These are phyloP conservation scores for Botryosphaeria dothidea DNA, from an alignment of 2,329 filamentous ascomycete species.

Conservation along the genomic window DNA sequence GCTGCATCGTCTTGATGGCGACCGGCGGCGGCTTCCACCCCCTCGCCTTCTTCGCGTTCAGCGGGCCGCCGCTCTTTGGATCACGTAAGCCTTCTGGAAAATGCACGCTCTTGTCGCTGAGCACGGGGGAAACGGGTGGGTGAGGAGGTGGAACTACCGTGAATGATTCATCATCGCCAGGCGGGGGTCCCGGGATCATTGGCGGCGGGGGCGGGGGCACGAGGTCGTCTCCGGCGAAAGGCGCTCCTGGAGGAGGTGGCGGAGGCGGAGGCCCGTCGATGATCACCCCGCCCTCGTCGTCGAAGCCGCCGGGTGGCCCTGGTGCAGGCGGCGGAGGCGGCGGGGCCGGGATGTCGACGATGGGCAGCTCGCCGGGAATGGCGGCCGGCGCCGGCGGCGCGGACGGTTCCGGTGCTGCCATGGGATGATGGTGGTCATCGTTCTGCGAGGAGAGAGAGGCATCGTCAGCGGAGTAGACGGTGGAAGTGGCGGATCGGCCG, in stretches of 20 bases:
- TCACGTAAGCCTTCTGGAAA: conserved; percentile 17
- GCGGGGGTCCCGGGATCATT: neutral
- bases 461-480: neutral
- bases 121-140: neutral
- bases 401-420: neutral
- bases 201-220: neutral
- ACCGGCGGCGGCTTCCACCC: neutral
- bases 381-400: neutral
- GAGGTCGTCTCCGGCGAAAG: neutral
- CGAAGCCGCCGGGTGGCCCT: neutral
- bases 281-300: neutral
- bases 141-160: neutral
- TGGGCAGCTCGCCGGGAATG: neutral
- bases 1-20: neutral
- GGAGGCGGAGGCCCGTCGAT: conserved; percentile 1
- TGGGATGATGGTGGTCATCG: neutral
- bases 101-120: conserved; percentile 19
- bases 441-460: conserved; percentile 1
- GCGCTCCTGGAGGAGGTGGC: neutral
- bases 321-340: neutral
- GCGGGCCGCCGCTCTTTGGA: neutral
- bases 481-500: neutral
- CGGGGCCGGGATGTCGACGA: neutral
- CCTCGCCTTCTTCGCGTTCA: neutral
- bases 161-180: neutral